Base-by-base conservation (phyloP, 805 yeast species). In the Myxozyma neglecta region DNA sequence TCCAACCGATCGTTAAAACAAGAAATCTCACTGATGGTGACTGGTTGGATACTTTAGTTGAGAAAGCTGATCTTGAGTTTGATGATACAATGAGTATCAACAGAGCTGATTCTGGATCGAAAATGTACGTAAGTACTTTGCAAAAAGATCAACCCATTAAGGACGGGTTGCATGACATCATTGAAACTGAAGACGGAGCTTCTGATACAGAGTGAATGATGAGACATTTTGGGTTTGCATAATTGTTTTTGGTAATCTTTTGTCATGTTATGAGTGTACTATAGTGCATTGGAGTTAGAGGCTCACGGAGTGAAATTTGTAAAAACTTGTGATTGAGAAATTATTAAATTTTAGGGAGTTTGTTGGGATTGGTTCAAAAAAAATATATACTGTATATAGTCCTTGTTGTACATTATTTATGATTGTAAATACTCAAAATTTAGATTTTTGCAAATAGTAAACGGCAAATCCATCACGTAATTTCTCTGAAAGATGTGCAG, bases 391-490 rank as follows among this genome's bases (percentile, higher is more conserved):
- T 43, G 35, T 43, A 16, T 36, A 24, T 24, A 13, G 14, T 24
- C 29, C 29, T 24, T 24, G 2, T 24, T 24, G 29, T 24, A 24
- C 29, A 24, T 24, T 24, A 24, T 24, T 32, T 55, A 14, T 42
- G 6, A 24, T 10, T 40, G 18, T 29, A 20, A 18, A 34, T 45
- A 55, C 16, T 35, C 36, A 37, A 11, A 24, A 8, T 6, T 16
- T 10, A 20, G 37, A 16, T 6, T 20, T 51, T 14, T 35, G 44
- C 46, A 77, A 65, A 65, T 73, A 75, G 65, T 82, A 83, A 0
- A 83, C 75, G 2, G 76, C 79, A 68, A 76, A 83, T 3, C 86
- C 86, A 11, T 70, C 60, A 6, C 61, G 60, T n/a, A 83, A 66
- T 3, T 69, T 72, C 1, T 67, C 67, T 7, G 74, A 69, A 2